Percentiles rank a stretch among this genome's conserved stretches.
Conservation (phyloP, 148 eudicot genomes). For the Fallopia convolvulus region DNA sequence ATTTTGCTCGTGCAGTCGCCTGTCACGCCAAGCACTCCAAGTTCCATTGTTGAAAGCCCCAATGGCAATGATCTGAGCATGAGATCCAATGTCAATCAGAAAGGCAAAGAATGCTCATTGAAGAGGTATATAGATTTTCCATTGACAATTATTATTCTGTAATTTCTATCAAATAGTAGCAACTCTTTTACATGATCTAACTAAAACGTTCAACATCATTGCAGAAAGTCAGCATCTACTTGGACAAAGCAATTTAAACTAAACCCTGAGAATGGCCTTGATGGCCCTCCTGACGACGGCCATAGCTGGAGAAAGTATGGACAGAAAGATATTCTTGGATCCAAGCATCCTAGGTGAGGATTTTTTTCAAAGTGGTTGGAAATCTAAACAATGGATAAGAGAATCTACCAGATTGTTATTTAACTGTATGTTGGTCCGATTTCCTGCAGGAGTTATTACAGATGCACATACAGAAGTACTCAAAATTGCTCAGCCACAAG, state of each 20-base stretch:
- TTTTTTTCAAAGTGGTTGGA: too few relatives aligned
- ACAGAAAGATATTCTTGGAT: slow-evolving; percentile 90
- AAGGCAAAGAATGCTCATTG: slow-evolving; percentile 30
- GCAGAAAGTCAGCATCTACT: slow-evolving; percentile 60
- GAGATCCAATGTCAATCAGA: slow-evolving; percentile 23
- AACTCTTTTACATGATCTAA: not conserved
- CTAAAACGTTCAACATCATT: not conserved
- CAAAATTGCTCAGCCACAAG: slow-evolving; percentile 50
- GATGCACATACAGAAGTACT: slow-evolving; percentile 33
- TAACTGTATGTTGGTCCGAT: not conserved
- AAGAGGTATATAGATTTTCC: slow-evolving; percentile 47
- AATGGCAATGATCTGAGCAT: slow-evolving; percentile 35
- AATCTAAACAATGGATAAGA: not conserved
- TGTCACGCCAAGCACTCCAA: slow-evolving; percentile 37
- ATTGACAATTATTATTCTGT: not conserved
- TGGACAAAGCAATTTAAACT: slow-evolving; percentile 64
- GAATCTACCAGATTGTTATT: not conserved
- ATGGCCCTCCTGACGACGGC: slow-evolving; percentile 74
- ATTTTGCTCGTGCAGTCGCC: slow-evolving; percentile 27
- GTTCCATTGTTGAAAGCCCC: slow-evolving; percentile 55
- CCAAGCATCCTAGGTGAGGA: slow-evolving; percentile 73
- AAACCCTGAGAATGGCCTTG: slow-evolving; percentile 43
- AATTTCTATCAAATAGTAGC: not conserved
- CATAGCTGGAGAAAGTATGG: slow-evolving; percentile 98
- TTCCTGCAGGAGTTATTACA: slow-evolving; percentile 40